phyloP scores from a whole-genome alignment of 805 yeast species.

The Kodamaea fukazawae region DNA sequence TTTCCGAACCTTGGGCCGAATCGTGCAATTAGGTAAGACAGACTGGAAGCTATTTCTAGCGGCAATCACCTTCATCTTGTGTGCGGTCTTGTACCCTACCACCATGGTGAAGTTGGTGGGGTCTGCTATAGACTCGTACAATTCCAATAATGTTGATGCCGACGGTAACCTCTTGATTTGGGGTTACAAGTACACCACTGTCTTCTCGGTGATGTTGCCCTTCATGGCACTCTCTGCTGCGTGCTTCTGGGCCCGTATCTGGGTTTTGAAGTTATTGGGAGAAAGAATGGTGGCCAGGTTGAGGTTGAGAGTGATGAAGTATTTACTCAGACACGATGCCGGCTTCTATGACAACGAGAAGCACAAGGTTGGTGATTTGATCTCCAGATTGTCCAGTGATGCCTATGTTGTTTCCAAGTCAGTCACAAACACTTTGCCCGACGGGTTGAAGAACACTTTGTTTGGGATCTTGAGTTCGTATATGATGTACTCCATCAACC shows the following conservation, averaged over 20 bases:
- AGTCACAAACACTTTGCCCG: constrained; percentile 43
- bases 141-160: constrained; percentile 30
- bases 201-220: constrained; percentile 42
- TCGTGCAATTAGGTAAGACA: constrained; percentile 38
- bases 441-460: constrained; percentile 42
- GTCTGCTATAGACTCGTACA: constrained; percentile 42
- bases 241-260: constrained; percentile 47
- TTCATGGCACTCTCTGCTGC: constrained; percentile 42
- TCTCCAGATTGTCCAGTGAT: constrained; percentile 43
- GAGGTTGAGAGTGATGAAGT: constrained; percentile 40
- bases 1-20: constrained; percentile 35
- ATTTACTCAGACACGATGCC: constrained; percentile 40
- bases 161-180: constrained; percentile 41
- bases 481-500: constrained; percentile 45
- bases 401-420: constrained; percentile 46
- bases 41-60: constrained; percentile 36
- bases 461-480: constrained; percentile 42
- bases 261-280: constrained; percentile 39
- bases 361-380: constrained; percentile 46
- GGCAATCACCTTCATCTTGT: constrained; percentile 40
- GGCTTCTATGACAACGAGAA: constrained; percentile 42
- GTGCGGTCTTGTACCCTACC: constrained; percentile 45
- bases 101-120: constrained; percentile 44
- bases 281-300: constrained; percentile 45
- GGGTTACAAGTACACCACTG: constrained; percentile 44